These are phyloP conservation scores for Myxozyma vanderwaltii DNA, from an alignment of 805 yeast species.

Conservation along the genomic window DNA sequence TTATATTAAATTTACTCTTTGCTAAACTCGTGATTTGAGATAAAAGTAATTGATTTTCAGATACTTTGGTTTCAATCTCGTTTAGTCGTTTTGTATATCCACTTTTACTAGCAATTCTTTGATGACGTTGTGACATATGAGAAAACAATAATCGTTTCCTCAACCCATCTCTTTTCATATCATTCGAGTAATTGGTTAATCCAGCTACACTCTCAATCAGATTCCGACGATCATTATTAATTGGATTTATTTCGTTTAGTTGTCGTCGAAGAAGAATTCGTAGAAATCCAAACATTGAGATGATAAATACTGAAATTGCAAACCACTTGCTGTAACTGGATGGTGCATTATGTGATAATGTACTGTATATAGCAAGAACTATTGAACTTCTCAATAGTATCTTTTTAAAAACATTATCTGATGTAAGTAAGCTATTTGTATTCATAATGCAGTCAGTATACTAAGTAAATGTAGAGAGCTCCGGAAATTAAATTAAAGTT, in stretches of 20 bases:
- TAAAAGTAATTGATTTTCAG: conserved; percentile 53
- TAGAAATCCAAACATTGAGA: conserved; percentile 14
- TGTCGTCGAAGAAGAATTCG: conserved; percentile 9
- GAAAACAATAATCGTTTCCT: conserved; percentile 37
- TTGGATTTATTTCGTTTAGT: conserved; percentile 14
- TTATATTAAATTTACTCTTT: conserved; percentile 44
- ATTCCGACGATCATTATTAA: conserved; percentile 22
- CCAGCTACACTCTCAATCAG: conserved; percentile 35
- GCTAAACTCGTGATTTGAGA: conserved; percentile 49
- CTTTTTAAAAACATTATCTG: neutral
- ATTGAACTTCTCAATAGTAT: conserved; percentile 9
- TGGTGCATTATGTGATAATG: conserved; percentile 15
- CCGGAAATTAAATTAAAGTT: neutral
- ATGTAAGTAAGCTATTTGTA: conserved; percentile 2
- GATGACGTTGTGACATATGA: conserved; percentile 57
- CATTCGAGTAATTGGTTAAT: conserved; percentile 32
- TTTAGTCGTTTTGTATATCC: conserved; percentile 59
- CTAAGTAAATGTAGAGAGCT: neutral
- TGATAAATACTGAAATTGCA: conserved; percentile 12
- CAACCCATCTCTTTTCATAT: conserved; percentile 21
- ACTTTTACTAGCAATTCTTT: conserved; percentile 52
- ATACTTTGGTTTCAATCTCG: conserved; percentile 52
- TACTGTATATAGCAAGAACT: conserved; percentile 13
- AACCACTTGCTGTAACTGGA: conserved; percentile 16
- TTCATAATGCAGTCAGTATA: neutral